Evolutionary conservation across 164 flowering plant genomes (phyloP).

Genomic region (Brasenia schreberi): DNA sequence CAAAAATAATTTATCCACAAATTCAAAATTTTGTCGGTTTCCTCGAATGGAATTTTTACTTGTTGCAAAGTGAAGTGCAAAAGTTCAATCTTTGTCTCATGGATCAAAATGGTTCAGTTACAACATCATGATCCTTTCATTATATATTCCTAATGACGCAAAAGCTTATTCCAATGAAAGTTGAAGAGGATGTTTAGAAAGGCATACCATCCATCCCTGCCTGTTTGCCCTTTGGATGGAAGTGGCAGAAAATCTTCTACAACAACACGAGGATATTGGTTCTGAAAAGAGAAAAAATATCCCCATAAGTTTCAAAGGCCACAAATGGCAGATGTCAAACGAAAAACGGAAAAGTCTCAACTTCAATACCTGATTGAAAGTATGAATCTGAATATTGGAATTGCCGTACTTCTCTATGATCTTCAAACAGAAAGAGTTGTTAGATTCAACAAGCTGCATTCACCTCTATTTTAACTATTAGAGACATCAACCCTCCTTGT

Average conservation of each 20-base stretch:
- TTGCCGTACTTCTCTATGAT: constrained; percentile 78
- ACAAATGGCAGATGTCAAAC: neutral
- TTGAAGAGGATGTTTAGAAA: neutral
- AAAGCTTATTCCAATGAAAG: neutral
- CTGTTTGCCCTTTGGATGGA: constrained; percentile 69
- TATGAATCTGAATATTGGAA: constrained; percentile 75
- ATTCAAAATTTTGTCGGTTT: too few relatives aligned
- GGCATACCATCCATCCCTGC: constrained; percentile 91
- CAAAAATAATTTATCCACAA: too few relatives aligned
- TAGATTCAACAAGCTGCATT: constrained; percentile 2
- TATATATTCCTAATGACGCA: too few relatives aligned
- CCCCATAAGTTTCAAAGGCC: neutral
- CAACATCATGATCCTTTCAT: neutral
- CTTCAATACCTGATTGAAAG: constrained; percentile 74
- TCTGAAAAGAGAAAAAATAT: constrained; percentile 26
- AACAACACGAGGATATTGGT: constrained; percentile 91
- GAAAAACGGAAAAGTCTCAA: neutral
- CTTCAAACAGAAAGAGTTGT: constrained; percentile 22
- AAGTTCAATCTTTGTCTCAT: too few relatives aligned
- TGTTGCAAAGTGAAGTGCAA: too few relatives aligned
- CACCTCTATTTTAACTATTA: neutral
- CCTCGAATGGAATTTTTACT: too few relatives aligned
- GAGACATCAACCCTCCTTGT: neutral
- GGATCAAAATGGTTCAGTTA: too few relatives aligned
- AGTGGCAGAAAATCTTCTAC: constrained; percentile 72